phyloP scores from a whole-genome alignment of 495 filamentous ascomycete species.

The Aspergillus nidulans region DNA sequence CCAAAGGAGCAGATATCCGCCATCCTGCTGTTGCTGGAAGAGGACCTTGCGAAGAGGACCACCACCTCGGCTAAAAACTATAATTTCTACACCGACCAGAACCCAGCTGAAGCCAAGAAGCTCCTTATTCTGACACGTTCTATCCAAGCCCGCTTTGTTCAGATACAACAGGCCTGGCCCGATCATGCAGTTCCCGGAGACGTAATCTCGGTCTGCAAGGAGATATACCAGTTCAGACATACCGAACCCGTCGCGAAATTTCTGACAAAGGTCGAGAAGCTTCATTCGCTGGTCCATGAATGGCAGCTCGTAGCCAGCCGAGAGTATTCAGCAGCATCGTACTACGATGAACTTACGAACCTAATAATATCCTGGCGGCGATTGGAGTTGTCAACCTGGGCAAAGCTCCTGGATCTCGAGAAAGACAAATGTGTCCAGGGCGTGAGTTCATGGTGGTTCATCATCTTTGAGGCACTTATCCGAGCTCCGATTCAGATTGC shows the following conservation, averaged over 20 bases:
- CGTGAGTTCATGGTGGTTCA: slow-evolving; percentile 92
- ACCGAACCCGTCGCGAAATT: slow-evolving; percentile 83
- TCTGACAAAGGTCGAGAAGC: slow-evolving; percentile 75
- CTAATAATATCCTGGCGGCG: slow-evolving; percentile 82
- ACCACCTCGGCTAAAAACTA: slow-evolving; percentile 44
- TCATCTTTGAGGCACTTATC: slow-evolving; percentile 84
- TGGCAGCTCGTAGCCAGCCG: slow-evolving; percentile 90
- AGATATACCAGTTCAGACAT: slow-evolving; percentile 68
- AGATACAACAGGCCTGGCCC: slow-evolving; percentile 65
- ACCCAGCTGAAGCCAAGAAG: slow-evolving; percentile 67
- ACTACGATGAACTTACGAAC: slow-evolving; percentile 71
- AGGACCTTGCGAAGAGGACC: slow-evolving; percentile 44
- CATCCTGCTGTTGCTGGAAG: slow-evolving; percentile 58
- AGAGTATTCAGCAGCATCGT: slow-evolving; percentile 60
- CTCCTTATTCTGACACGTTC: slow-evolving; percentile 61
- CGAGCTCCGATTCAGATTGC: slow-evolving; percentile 63
- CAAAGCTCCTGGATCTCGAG: slow-evolving; percentile 82
- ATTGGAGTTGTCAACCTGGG: slow-evolving; percentile 88
- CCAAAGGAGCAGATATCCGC: slow-evolving; percentile 58
- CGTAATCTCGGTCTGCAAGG: slow-evolving; percentile 66
- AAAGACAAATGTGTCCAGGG: slow-evolving; percentile 65
- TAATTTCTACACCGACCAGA: slow-evolving; percentile 86
- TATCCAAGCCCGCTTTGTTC: slow-evolving; percentile 62
- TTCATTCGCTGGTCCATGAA: slow-evolving; percentile 77
- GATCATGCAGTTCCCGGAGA: slow-evolving; percentile 73